Base-by-base conservation (phyloP, 176 grass and related monocot genomes). In the Oryza glaberrima region DNA sequence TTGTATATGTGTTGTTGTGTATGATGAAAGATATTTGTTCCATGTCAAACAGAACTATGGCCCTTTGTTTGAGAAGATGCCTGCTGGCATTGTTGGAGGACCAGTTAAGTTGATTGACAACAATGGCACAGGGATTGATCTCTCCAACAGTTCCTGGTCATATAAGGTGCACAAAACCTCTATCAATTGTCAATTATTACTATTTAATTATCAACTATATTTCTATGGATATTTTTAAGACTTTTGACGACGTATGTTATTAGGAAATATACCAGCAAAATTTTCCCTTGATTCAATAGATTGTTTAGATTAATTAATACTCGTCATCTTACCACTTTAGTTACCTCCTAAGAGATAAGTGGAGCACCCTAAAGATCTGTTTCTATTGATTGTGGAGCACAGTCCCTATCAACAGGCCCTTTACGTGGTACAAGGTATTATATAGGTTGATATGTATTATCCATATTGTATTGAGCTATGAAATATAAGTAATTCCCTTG, bases 391-490 rank as follows among this genome's bases (percentile, higher is more conserved):
- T 10, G 43, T n/a, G n/a, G n/a, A n/a, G 79, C 17, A 71, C 67
- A 69, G 75, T 92, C 72, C 90, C 88, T 0, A 80, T 74, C 12
- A 82, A 91, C 28, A 72, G 86, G 34, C 90, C 92, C 1, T 94
- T 97, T 84, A 97, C 86, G 7, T 94, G 95, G 95, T 97, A 97
- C 84, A 94, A 97, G 89, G 92, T 90, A 83, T 36, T 54, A 44
- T 44, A 44, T 73, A 44, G 7, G 9, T 44, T 3, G 43, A 10
- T 10, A 10, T 11, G 51, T 11, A 88, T 44, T 44, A 10, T 44
- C 43, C 7, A 2, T 10, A 44, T 11, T 9, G 7, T 44, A 41
- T 7, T 41, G 40, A 1, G 8, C 43, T 44, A 94, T 0, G 45
- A 12, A 47, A 47, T 44, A 1, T 2, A 10, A 44, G 7, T 44